Evolutionary conservation across 805 yeast species (phyloP), one percentile per base, ranked within the genome.

Genomic region (Candida nanaspora): DNA sequence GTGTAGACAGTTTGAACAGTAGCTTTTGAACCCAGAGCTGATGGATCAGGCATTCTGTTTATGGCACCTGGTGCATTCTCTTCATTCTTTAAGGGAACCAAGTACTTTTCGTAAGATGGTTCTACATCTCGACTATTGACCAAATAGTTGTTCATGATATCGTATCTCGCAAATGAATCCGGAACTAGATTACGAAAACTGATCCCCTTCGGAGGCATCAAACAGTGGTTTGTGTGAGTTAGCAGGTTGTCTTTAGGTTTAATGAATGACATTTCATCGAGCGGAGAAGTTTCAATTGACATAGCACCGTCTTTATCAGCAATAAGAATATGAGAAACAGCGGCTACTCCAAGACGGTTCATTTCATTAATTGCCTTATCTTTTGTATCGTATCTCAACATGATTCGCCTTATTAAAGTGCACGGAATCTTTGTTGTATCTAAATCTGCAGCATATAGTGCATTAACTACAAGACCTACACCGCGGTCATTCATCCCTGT

Each of bases 401-500:
- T 41, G 14, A 38, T 19, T 29, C 46, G 37, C 34, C 46, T 33
- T n/a, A 43, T 41, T 6, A 41, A n/a, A 14, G 38, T 43, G 23
- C 31, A n/a, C 4, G 46, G 46, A 16, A 43, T 35, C 35, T 43
- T 40, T 4, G 39, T 27, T n/a, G 39, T 34, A 30, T 41, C 46
- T 21, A 43, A 21, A 28, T 43, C 39, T 16, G 30, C 27, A 6
- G 46, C 46, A 31, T 34, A 38, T 18, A 43, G 33, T 13, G 46
- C 46, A 35, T 43, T 43, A 19, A 43, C 43, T 14, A 41, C 35
- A 9, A 37, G 16, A 13, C 39, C 28, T 13, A 43, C 44, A 19
- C 46, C 46, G 8, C 23, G 14, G 7, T 43, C 46, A 30, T 43
- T 43, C 33, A 43, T 35, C 5, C 46, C 46, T 10, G 37, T 35